Evolutionary conservation across 768 basidiomycete species (phyloP), one percentile per base, ranked within the genome.

Genomic region (Vararia minispora): DNA sequence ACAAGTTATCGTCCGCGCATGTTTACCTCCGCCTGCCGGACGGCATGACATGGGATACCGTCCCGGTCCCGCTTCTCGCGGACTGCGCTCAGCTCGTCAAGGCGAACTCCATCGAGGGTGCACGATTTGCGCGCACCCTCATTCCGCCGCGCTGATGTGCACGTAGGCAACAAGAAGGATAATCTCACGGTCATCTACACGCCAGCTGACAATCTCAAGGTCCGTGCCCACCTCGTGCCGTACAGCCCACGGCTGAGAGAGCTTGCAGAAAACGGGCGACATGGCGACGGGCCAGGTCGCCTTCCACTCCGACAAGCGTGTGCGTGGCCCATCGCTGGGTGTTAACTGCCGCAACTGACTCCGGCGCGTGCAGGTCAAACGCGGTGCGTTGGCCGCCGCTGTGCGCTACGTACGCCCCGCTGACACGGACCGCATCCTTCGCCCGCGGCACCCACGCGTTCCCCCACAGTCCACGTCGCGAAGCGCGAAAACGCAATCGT

Each of bases 231-330:
- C 17, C 14, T 21, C 17, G 4, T 6, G 5, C 20, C 17, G 6
- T 32, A 14, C 14, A n/a, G 25, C 22, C n/a, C 12, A 30, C 16
- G 25, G 12, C 13, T 28, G 16, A 23, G 22, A 1, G 34, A 33
- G 2, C 14, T 31, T 12, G 8, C 52, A 92, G 87, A 99, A 99
- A 88, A 81, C 85, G 6, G 94, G 94, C 3, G 90, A 94, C 54
- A 97, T 95, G 90, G 91, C 88, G 3, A 80, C 94, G 3, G 95
- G 95, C 0, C 84, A 91, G 52, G 95, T 99, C 0, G 85, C 89
- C 0, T 98, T 99, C 57, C 86, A 97, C 48, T 84, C 67, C 40
- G 89, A 95, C 52, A 90, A 94, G 54, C 69, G 68, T 60, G 89
- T 89, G 46, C 27, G 68, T 29, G 21, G 17, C 13, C 11, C 16